Base-by-base conservation (phyloP, 345 rosid genomes). In the Lepidium didymum region DNA sequence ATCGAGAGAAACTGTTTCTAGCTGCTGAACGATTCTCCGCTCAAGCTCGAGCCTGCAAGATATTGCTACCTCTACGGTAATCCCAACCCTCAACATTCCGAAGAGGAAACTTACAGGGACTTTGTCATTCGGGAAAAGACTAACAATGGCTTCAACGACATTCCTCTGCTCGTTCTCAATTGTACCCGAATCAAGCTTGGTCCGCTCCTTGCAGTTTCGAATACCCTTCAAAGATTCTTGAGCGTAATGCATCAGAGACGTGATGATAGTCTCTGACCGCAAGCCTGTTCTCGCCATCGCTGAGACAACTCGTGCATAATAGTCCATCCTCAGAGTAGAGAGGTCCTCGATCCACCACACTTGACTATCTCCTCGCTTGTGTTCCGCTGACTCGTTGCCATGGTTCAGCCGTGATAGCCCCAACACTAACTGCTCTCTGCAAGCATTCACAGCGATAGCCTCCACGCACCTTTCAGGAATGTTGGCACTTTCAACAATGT, bases 341-440 rank as follows among this genome's bases (percentile, higher is more conserved):
- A 92, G 82, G 67, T 92, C 93, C 76, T 92, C 87, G 6, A 84
- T 79, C 98, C 98, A 92, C 96, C 96, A 89, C 60, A 81, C 90
- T 6, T 76, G 71, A 70, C 90, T 74, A 37, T 74, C 58, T 49
- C 63, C 34, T 3, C 79, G 72, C 63, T 82, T 87, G 9, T 81
- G 77, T 56, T 87, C 95, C 3, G 84, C 58, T 12, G 87, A 81
- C 2, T 51, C 35, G 45, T 13, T 6, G 8, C 54, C 44, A 41
- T 55, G 27, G 62, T 51, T 70, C 2, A 70, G 62, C 16, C 61
- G 68, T 7, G 75, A 70, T 12, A 73, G 47, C 19, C 89, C 85
- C 0, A 90, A 84, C 6, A 80, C 95, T 37, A 89, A 63, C 73
- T 89, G 95, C 72, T 89, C 98, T 62, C 89, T 85, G 62, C 86